phyloP scores from a whole-genome alignment of 306 rosid species.

The Prosopis cineraria region DNA sequence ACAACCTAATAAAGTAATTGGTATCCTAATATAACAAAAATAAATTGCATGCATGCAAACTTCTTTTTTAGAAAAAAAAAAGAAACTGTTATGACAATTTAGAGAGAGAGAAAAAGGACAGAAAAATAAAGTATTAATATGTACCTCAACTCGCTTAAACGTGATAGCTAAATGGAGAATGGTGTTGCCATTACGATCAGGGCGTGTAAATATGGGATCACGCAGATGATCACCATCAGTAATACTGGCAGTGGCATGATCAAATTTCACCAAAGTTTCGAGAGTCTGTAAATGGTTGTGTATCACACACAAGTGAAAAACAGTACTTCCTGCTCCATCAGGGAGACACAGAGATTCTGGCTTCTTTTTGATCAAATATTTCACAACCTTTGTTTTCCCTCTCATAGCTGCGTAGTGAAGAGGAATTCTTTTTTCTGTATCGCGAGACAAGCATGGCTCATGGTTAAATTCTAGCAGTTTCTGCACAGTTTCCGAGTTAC shows the following conservation, averaged over 20 bases:
- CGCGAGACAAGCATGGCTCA: background rate
- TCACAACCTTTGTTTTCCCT: background rate
- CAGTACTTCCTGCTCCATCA: background rate
- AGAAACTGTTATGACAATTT: no score
- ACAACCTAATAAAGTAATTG: no score
- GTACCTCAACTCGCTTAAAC: background rate
- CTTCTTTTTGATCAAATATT: background rate
- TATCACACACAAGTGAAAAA: constrained; percentile 26
- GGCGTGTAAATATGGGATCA: no score
- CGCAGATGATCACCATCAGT: no score
- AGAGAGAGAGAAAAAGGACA: no score
- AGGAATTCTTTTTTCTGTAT: background rate
- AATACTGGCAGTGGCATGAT: no score
- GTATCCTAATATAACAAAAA: no score
- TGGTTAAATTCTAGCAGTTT: background rate
- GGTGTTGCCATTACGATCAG: no score
- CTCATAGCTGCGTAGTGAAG: background rate
- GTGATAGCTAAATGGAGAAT: background rate
- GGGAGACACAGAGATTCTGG: background rate
- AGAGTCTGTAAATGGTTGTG: constrained; percentile 30
- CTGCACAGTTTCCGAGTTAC: background rate
- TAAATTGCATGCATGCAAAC: no score
- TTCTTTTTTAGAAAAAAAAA: no score
- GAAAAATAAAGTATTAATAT: background rate
- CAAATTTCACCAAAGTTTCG: constrained; percentile 5